phyloP scores from a whole-genome alignment of 257 asterid genomes.

The Thymus mandschuricus region DNA sequence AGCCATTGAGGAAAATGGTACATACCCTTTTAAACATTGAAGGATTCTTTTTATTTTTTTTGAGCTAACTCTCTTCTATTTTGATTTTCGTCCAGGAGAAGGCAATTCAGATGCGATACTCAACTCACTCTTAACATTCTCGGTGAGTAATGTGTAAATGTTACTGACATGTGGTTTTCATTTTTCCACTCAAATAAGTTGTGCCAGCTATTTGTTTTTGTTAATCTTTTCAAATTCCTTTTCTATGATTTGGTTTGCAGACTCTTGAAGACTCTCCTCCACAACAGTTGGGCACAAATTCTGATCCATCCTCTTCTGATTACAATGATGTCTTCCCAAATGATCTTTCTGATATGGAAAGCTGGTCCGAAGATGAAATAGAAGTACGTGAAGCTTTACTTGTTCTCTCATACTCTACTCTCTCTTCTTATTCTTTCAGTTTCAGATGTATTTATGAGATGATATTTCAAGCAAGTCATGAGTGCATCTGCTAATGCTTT shows the following conservation, averaged over 20 bases:
- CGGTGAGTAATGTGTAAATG: constrained; percentile 45
- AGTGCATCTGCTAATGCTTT: no score
- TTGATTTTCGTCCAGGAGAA: constrained; percentile 47
- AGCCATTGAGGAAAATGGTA: constrained; percentile 68
- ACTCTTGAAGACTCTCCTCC: constrained; percentile 65
- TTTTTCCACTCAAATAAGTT: no score
- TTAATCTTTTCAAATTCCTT: constrained; percentile 9
- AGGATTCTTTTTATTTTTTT: constrained; percentile 1
- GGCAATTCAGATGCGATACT: constrained; percentile 55
- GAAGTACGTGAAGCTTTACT: constrained; percentile 44
- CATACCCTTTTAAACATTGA: background rate
- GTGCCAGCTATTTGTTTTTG: background rate
- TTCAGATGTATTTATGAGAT: constrained; percentile 4
- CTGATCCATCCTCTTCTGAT: constrained; percentile 64
- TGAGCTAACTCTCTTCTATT: constrained; percentile 22
- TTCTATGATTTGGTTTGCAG: constrained; percentile 42
- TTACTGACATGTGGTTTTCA: background rate
- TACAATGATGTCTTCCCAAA: constrained; percentile 49
- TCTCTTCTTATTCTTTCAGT: constrained; percentile 26
- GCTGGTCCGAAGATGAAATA: constrained; percentile 65
- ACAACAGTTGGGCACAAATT: constrained; percentile 41
- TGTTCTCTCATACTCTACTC: background rate
- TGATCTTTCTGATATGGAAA: constrained; percentile 58
- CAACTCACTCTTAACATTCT: constrained; percentile 62
- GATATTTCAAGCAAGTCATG: background rate